These are phyloP conservation scores for Sclerospora graminicola DNA, from an alignment of 352 stramenopile species.

Conservation along the genomic window DNA sequence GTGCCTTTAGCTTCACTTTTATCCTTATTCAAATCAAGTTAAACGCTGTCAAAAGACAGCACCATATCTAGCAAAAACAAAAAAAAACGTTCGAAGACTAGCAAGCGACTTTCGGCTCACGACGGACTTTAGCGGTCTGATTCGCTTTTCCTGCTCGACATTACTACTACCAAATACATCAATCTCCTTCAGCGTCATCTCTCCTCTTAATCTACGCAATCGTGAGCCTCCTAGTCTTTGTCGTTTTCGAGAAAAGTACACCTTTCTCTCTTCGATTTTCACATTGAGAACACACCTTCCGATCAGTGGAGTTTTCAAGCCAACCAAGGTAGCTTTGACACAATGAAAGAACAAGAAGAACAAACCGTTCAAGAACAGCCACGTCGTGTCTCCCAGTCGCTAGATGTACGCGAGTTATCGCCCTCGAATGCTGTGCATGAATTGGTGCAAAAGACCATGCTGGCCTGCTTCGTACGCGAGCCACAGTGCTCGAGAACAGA, in stretches of 20 bases:
- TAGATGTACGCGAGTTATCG: conserved; percentile 4
- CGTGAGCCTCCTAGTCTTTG: no score
- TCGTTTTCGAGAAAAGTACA: no score
- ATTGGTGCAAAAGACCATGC: conserved; percentile 28
- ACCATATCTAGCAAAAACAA: conserved; percentile 1
- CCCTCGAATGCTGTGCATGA: conserved; percentile 21
- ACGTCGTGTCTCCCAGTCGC: neutral
- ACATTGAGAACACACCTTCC: no score
- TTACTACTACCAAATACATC: no score
- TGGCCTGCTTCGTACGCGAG: conserved; percentile 25
- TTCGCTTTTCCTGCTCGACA: neutral
- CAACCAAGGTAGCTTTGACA: neutral
- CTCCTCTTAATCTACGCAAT: no score
- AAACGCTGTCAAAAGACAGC: conserved; percentile 4
- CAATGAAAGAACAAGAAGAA: neutral
- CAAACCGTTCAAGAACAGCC: neutral
- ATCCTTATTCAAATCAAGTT: conserved; percentile 6
- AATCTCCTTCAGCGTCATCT: no score
- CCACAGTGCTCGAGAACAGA: conserved; percentile 6
- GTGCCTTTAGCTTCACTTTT: no score
- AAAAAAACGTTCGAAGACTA: neutral
- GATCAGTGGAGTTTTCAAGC: no score
- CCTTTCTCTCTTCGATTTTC: no score
- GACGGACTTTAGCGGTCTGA: neutral
- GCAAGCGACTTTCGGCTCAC: conserved; percentile 7